Percentiles rank a stretch among this genome's conserved stretches.
Evolutionary conservation across 345 rosid genomes (phyloP).

Genomic region (Salix brachista): DNA sequence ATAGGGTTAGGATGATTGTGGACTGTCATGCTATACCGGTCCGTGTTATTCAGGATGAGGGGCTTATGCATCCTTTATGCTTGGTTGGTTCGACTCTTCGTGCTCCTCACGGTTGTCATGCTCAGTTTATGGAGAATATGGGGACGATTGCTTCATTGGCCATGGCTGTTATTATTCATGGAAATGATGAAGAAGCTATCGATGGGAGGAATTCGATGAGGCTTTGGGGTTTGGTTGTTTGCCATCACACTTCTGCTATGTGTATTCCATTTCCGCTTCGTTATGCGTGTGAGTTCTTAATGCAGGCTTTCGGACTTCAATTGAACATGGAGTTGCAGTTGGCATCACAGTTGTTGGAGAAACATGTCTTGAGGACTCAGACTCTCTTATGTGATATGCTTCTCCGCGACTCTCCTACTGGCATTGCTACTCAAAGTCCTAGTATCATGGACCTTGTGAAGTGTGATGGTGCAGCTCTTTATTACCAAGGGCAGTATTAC

Average conservation of each 20-base stretch:
- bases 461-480: constrained; percentile 96
- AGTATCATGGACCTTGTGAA: constrained; percentile 93
- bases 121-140: constrained; percentile 97
- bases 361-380: constrained; percentile 86
- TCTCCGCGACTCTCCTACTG: constrained; percentile 91
- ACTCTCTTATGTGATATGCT: constrained; percentile 96
- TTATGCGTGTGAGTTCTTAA: constrained; percentile 94
- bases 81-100: constrained; percentile 97
- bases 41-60: constrained; percentile 62
- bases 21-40: constrained; percentile 75
- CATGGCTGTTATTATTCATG: constrained; percentile 87
- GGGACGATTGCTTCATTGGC: constrained; percentile 86
- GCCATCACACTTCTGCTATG: constrained; percentile 92
- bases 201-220: constrained; percentile 69
- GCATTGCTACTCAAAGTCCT: constrained; percentile 91
- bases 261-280: constrained; percentile 88
- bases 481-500: constrained; percentile 68
- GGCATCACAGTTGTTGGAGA: constrained; percentile 80
- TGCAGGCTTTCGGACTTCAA: constrained; percentile 98
- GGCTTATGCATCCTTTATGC: constrained; percentile 79
- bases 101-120: constrained; percentile 94
- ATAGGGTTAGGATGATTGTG: constrained; percentile 92
- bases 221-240: constrained; percentile 99
- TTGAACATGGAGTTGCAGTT: constrained; percentile 97
- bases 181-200: constrained; percentile 65